Base-by-base conservation (phyloP, 1,139 yeast species). In the Blastobotrys petasosporus region DNA sequence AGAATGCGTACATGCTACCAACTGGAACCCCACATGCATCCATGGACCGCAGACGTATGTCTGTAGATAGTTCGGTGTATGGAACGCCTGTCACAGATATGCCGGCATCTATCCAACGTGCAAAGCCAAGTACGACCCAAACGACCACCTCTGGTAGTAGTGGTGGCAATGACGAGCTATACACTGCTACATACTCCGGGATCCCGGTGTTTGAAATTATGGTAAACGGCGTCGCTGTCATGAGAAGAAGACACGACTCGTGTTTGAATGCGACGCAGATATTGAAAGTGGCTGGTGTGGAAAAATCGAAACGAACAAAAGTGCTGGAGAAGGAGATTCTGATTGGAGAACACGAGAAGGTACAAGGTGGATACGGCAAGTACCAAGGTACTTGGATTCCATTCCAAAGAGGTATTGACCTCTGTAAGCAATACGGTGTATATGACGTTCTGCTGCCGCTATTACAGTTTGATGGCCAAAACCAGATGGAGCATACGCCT, bases 311-410 rank as follows among this genome's bases (percentile, higher is more conserved):
- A 56, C 71, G 97, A 49, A 85, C 95, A 6, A 80, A 88, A 57
- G 79, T 88, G 49, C 72, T 88, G 57, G 97, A 90, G 61, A 80
- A 80, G 54, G 97, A 88, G 60, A 86, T 90, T n/a, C 88, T 80
- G 53, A 77, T 81, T 1, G 94, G 94, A 28, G 72, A 72, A 35
- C 95, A 87, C 64, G 97, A 90, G 62, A 90, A 88, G 62, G 92
- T 90, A 10, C 96, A 88, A 66, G 97, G 96, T 39, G 97, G 96
- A 0, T 86, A 88, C 61, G 97, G 97, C 11, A 84, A 87, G 61
- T 86, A 85, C 63, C 97, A 90, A 66, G 97, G 97, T 1, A 86
- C 97, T 0, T 92, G 96, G 87, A 83, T 88, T 17, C 94, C 96
- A 0, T 59, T 56, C 37, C 64, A 56, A 17, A 67, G 83, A 30